Percentiles rank a stretch among this genome's conserved stretches.
Conservation (phyloP, 1,139 yeast genomes). For the Geotrichum bryndzae region DNA sequence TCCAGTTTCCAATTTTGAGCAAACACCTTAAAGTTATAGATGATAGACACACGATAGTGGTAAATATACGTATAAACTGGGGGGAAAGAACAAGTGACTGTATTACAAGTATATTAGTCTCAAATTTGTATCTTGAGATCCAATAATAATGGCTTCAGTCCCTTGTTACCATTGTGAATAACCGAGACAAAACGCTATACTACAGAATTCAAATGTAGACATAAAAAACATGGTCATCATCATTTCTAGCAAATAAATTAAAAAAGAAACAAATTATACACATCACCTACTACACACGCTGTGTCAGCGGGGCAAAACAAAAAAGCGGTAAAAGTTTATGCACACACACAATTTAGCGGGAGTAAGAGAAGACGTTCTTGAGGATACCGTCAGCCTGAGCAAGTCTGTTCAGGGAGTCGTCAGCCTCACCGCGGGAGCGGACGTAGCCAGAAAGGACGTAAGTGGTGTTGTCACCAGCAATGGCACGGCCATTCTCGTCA, state of each 20-base stretch:
- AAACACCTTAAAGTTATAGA: too few relatives aligned
- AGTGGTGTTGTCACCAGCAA: conserved; percentile 86
- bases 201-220: background rate
- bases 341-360: conserved; percentile 60
- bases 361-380: conserved; percentile 98
- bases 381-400: conserved; percentile 98
- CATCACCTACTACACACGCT: background rate
- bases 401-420: conserved; percentile 98
- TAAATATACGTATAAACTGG: too few relatives aligned
- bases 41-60: too few relatives aligned
- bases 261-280: background rate
- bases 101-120: too few relatives aligned
- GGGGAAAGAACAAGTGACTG: too few relatives aligned
- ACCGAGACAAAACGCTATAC: too few relatives aligned
- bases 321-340: background rate
- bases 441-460: conserved; percentile 97
- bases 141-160: too few relatives aligned
- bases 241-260: conserved; percentile 1
- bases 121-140: too few relatives aligned
- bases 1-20: too few relatives aligned
- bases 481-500: conserved; percentile 94
- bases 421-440: conserved; percentile 90
- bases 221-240: background rate
- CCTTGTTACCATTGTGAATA: too few relatives aligned
- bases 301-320: background rate